Base-by-base conservation (phyloP, 176 grass and related monocot genomes). In the Rhipidocladum racemiflorum region DNA sequence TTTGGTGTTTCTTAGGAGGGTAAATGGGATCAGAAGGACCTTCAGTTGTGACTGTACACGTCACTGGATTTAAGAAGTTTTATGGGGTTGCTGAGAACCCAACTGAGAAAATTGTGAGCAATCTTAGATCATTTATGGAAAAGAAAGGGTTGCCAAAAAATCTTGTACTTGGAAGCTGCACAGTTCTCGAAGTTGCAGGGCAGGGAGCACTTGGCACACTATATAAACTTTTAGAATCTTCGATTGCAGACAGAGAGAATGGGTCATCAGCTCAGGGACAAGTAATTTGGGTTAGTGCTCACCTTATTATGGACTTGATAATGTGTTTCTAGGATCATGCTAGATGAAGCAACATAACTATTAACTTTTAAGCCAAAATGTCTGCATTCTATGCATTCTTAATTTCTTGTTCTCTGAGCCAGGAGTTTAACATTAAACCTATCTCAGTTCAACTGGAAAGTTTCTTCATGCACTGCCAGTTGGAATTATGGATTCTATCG, bases 31-130 rank as follows among this genome's bases (percentile, higher is more conserved):
- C 97, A 35, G 93, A 99, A 89, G 91, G 97, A 57, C 97, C 97
- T 34, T 96, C 90, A 74, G 81, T 87, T 64, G 87, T 93, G 34
- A 95, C 88, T 56, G 85, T 99, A 75, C 91, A 99, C 73, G 51
- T 96, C 71, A 99, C 97, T n/a, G 97, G 97, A 60, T 99, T 99
- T 86, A 96, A 96, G 83, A 99, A 93, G 62, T 99, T 99, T 43
- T 85, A 96, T 88, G 93, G 93, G 27, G 93, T 99, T 56, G 83
- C 91, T 54, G 97, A 99, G 60, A 99, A 99, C 71, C 97, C 97
- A 44, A 99, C 97, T 6, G 93, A 99, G 81, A 96, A 79, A 80
- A 95, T 93, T 80, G 92, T 90, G 43, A 85, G 35, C 27, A 93
- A 88, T 74, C 80, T 99, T 76, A 93, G 81, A 61, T 59, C 78